A percentile compares a stretch with the other conserved stretches of the same genome.
Evolutionary conservation across 768 basidiomycete species (phyloP).

Genomic region (Chalciporus sphaerocephalus): DNA sequence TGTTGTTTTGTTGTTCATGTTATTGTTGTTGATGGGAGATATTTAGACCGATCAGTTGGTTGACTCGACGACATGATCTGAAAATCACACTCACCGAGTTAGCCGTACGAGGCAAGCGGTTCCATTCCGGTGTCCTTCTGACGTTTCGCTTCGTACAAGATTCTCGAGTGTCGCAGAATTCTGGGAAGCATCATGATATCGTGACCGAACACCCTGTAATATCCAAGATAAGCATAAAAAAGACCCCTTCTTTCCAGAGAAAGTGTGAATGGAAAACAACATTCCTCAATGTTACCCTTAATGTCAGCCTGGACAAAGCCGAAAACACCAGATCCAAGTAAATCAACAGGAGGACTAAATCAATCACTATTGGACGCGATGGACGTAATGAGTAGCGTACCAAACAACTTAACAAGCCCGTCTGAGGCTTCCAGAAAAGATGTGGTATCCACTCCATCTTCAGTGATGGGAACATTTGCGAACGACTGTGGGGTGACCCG

Average conservation of each 20-base stretch:
- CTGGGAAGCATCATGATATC: constrained; percentile 42
- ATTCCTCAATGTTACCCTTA: constrained; percentile 58
- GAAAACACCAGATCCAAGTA: constrained; percentile 66
- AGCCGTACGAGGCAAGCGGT: constrained; percentile 64
- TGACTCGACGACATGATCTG: constrained; percentile 17
- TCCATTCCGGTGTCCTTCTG: constrained; percentile 42
- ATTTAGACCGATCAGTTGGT: constrained; percentile 4
- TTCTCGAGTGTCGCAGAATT: constrained; percentile 55
- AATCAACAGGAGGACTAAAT: constrained; percentile 40
- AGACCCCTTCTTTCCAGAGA: constrained; percentile 10
- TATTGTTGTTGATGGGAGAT: too few relatives aligned
- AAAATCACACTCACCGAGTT: constrained; percentile 45
- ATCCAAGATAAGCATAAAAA: constrained; percentile 9
- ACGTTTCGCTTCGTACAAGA: constrained; percentile 50
- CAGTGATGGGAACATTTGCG: constrained; percentile 74
- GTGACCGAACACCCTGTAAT: constrained; percentile 59
- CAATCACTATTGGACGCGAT: constrained; percentile 9
- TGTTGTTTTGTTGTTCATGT: not conserved
- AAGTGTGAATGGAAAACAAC: constrained; percentile 25
- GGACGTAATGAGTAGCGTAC: constrained; percentile 38
- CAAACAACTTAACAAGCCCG: constrained; percentile 73
- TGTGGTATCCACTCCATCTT: constrained; percentile 72
- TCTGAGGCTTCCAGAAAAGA: constrained; percentile 86
- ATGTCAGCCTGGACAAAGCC: constrained; percentile 72
- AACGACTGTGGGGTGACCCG: constrained; percentile 59